These are phyloP conservation scores for Colletotrichum eremochloae DNA, from an alignment of 2,329 filamentous ascomycete genomes.

Conservation along the genomic window DNA sequence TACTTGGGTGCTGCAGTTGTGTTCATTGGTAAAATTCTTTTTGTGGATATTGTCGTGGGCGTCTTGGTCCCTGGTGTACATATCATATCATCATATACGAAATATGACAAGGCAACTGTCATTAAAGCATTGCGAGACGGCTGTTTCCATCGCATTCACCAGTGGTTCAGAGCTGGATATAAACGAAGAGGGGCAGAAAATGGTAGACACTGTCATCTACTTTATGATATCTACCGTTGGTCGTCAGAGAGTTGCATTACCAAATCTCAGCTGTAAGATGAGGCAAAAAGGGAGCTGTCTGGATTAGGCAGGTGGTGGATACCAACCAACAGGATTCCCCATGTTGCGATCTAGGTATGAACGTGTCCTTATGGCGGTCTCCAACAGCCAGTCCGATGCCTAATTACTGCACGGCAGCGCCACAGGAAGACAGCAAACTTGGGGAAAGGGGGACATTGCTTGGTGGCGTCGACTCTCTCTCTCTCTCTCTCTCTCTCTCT, in stretches of 20 bases:
- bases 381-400: neutral
- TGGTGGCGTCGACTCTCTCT: neutral
- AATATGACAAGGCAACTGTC: slow-evolving; percentile 16
- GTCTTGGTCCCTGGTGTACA: slow-evolving; percentile 16
- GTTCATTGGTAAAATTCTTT: neutral
- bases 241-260: slow-evolving; percentile 18
- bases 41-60: slow-evolving; percentile 29
- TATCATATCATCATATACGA: neutral
- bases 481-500: too few species aligned
- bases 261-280: slow-evolving; percentile 25
- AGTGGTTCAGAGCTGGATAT: neutral
- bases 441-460: neutral
- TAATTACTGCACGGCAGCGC: neutral
- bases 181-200: neutral
- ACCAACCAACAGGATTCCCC: slow-evolving; percentile 26
- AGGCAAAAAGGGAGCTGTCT: slow-evolving; percentile 31
- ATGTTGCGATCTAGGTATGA: slow-evolving; percentile 20
- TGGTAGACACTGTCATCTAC: neutral
- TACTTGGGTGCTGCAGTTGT: neutral
- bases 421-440: neutral
- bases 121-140: neutral
- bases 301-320: slow-evolving; percentile 37
- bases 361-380: slow-evolving; percentile 34
- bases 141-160: neutral
- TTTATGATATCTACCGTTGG: neutral